phyloP scores from a whole-genome alignment of 257 asterid genomes.

The Ilex aquifolium region DNA sequence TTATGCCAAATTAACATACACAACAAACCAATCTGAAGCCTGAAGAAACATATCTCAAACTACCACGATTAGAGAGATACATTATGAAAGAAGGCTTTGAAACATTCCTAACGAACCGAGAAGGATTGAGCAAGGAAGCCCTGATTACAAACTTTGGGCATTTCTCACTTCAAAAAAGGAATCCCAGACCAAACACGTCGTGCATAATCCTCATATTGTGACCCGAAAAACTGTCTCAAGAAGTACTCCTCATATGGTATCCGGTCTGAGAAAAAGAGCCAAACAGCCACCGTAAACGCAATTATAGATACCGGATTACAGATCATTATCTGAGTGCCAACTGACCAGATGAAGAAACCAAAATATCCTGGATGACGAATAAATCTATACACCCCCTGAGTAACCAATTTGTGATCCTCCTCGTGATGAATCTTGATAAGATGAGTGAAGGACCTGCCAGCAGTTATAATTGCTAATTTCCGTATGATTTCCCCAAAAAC shows the following conservation, averaged over 20 bases:
- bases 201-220: constrained; percentile 60
- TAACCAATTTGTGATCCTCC: constrained; percentile 69
- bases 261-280: constrained; percentile 63
- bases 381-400: constrained; percentile 54
- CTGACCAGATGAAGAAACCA: constrained; percentile 55
- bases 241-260: constrained; percentile 84
- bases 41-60: too few relatives aligned
- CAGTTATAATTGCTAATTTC: constrained; percentile 77
- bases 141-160: too few relatives aligned
- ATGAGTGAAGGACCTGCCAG: constrained; percentile 84
- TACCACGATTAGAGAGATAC: too few relatives aligned
- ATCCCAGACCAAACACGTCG: constrained; percentile 57
- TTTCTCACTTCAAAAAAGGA: constrained; percentile 65
- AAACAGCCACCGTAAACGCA: constrained; percentile 60
- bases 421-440: constrained; percentile 58
- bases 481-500: constrained; percentile 71
- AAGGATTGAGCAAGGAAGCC: too few relatives aligned
- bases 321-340: constrained; percentile 63
- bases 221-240: constrained; percentile 75
- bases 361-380: constrained; percentile 80
- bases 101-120: too few relatives aligned
- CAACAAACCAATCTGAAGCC: too few relatives aligned
- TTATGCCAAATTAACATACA: too few relatives aligned
- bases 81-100: too few relatives aligned
- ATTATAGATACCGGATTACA: constrained; percentile 68